Conservation (phyloP, 1,284 basidiomycete genomes). For the Tylopilus orsonianus region DNA sequence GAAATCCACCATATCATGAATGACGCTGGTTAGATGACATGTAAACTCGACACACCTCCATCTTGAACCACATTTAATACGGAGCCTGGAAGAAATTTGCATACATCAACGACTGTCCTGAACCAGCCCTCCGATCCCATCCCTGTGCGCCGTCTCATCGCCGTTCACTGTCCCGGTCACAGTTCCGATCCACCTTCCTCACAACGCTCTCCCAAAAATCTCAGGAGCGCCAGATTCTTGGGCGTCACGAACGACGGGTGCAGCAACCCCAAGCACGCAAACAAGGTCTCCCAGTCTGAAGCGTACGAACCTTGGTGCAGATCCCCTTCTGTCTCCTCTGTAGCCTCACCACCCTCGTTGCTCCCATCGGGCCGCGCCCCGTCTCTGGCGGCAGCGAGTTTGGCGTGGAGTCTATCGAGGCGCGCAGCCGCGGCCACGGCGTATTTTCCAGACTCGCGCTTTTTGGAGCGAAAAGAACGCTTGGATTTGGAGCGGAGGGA, state of each 20-base stretch:
- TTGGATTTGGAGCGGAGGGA: constrained; percentile 89
- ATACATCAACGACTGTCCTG: constrained; percentile 18
- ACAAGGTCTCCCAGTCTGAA: constrained; percentile 33
- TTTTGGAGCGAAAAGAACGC: constrained; percentile 80
- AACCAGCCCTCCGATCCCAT: background rate
- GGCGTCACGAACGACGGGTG: constrained; percentile 57
- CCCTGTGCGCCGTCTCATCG: background rate
- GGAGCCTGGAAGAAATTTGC: constrained; percentile 17
- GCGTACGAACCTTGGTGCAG: constrained; percentile 61
- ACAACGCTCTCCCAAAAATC: background rate
- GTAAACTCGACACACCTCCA: constrained; percentile 29
- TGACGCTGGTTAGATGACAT: constrained; percentile 4
- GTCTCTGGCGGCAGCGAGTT: constrained; percentile 54
- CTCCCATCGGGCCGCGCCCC: background rate
- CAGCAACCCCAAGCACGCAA: constrained; percentile 31
- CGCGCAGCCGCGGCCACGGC: constrained; percentile 85
- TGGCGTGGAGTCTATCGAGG: constrained; percentile 71
- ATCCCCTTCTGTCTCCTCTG: constrained; percentile 26
- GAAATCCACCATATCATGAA: constrained; percentile 15
- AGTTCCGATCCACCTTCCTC: background rate
- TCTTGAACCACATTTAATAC: constrained; percentile 13
- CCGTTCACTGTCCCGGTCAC: too few relatives aligned
- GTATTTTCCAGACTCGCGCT: constrained; percentile 82
- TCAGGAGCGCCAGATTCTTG: constrained; percentile 46
- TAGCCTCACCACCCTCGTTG: background rate